Percentiles rank a stretch among this genome's conserved stretches.
phyloP scores from a whole-genome alignment of 805 yeast species.

The Cyberlindnera lachancei region DNA sequence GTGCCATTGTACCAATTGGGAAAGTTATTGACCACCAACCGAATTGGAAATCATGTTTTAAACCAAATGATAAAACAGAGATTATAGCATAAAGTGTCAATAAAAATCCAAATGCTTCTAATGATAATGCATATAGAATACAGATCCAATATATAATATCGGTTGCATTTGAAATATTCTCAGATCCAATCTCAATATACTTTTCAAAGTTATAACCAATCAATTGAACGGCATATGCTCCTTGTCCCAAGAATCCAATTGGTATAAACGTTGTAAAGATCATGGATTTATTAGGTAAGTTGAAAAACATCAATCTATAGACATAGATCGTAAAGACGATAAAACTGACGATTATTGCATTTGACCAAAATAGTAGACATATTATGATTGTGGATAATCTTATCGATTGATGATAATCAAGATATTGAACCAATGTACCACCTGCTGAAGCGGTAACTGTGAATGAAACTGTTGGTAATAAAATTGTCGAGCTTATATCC shows the following conservation, averaged over 20 bases:
- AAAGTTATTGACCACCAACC: conserved; percentile 84
- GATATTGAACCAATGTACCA: conserved; percentile 37
- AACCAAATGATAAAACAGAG: conserved; percentile 27
- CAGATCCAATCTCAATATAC: conserved; percentile 11
- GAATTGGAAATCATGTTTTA: conserved; percentile 35
- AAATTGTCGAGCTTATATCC: conserved; percentile 46
- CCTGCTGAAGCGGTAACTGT: conserved; percentile 76
- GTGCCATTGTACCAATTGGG: conserved; percentile 79
- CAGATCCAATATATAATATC: conserved; percentile 28
- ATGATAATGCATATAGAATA: conserved; percentile 34
- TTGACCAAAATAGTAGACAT: conserved; percentile 56
- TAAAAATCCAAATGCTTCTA: conserved; percentile 51
- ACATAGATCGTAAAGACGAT: conserved; percentile 49
- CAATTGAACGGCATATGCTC: conserved; percentile 57
- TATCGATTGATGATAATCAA: conserved; percentile 39
- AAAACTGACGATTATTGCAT: conserved; percentile 56
- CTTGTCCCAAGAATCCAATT: conserved; percentile 83
- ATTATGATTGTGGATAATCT: conserved; percentile 47
- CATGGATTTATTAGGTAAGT: conserved; percentile 46
- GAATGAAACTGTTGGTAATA: conserved; percentile 73
- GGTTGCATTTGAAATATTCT: conserved; percentile 17
- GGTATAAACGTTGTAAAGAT: conserved; percentile 71
- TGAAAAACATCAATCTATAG: conserved; percentile 49
- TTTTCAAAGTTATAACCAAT: conserved; percentile 38
- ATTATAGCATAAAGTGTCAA: conserved; percentile 39